phyloP scores from a whole-genome alignment of 2,329 filamentous ascomycete genomes.

The Talaromyces sp. region DNA sequence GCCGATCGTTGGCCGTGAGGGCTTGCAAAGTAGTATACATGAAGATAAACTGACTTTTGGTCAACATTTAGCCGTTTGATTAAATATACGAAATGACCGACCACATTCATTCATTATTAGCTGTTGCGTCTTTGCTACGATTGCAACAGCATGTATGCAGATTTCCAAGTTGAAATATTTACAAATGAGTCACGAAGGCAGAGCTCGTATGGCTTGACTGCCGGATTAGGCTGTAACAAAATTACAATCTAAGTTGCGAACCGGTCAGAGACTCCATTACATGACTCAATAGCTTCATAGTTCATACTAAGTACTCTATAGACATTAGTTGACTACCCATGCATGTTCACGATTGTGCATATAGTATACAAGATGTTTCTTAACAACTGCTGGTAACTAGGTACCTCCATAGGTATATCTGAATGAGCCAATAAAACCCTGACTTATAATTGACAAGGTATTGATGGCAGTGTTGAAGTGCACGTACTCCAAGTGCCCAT shows the following conservation, averaged over 20 bases:
- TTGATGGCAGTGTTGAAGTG: neutral
- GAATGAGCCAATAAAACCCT: neutral
- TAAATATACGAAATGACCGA: neutral
- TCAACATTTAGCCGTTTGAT: neutral
- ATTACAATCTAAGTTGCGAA: neutral
- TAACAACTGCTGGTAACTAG: too few relatives aligned
- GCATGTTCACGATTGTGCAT: neutral
- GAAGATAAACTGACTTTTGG: neutral
- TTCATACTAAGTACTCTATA: too few relatives aligned
- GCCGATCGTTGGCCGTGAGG: neutral
- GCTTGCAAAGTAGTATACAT: neutral
- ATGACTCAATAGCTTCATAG: neutral
- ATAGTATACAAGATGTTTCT: slow-evolving; percentile 2
- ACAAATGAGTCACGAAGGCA: too few relatives aligned
- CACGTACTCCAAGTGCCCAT: neutral
- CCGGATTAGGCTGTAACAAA: neutral
- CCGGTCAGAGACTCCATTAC: neutral
- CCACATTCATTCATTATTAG: neutral
- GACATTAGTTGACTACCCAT: too few relatives aligned
- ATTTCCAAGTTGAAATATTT: neutral
- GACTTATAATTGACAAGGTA: neutral
- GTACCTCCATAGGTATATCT: neutral
- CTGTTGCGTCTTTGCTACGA: neutral
- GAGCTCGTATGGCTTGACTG: neutral
- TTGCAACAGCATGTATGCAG: neutral